Evolutionary conservation across 2,329 filamentous ascomycete species (phyloP).

Genomic region (Hortaea werneckii): DNA sequence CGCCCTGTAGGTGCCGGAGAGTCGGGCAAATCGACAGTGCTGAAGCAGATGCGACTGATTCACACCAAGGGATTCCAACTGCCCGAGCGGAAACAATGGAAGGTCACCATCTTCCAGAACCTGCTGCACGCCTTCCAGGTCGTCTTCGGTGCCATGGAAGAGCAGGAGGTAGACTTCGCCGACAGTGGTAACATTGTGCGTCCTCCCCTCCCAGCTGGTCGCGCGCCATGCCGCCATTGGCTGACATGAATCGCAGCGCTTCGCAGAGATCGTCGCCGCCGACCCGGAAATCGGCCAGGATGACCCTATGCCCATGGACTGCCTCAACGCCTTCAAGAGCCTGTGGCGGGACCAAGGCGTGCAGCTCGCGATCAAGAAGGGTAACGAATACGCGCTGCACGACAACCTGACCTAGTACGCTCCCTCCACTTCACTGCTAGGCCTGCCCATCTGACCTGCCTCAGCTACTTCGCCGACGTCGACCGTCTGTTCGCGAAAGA

Average conservation of each 20-base stretch:
- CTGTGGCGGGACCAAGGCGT: conserved; percentile 80
- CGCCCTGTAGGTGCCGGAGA: conserved; percentile 69
- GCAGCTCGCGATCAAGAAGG: conserved; percentile 77
- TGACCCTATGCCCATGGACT: conserved; percentile 68
- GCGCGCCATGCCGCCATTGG: no score
- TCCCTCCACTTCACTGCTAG: not conserved
- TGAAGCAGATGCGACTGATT: conserved; percentile 99
- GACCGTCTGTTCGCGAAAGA: conserved; percentile 54
- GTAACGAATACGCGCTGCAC: conserved; percentile 92
- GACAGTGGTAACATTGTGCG: conserved; percentile 68
- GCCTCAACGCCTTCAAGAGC: conserved; percentile 68
- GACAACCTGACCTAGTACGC: conserved; percentile 90
- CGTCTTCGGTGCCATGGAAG: conserved; percentile 82
- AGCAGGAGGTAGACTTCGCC: conserved; percentile 70
- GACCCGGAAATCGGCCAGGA: conserved; percentile 76
- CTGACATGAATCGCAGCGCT: conserved; percentile 47
- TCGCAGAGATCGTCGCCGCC: conserved; percentile 65
- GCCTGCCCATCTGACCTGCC: conserved; percentile 8
- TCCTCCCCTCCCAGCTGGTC: conserved; percentile 4
- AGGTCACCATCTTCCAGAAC: conserved; percentile 92
- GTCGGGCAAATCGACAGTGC: conserved; percentile 89
- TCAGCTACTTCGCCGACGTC: conserved; percentile 67
- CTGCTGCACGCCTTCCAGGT: conserved; percentile 85
- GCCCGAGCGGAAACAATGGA: conserved; percentile 84
- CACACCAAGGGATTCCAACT: conserved; percentile 86